Evolutionary conservation across 805 yeast species (phyloP).

Genomic region (Cyberlindnera samutprakarnensis): DNA sequence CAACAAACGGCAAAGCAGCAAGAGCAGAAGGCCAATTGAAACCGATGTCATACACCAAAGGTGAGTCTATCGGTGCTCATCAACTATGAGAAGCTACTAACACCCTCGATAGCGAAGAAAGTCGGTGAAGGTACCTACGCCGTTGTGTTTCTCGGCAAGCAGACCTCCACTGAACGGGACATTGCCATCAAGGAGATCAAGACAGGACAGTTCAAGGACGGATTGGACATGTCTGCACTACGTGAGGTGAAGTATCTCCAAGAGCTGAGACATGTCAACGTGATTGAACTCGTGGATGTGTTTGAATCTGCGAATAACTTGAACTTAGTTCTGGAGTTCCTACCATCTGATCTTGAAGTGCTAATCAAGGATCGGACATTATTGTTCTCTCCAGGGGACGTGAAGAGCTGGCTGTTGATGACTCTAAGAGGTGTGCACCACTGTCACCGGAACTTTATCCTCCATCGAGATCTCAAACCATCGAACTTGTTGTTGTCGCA

Average conservation of each 20-base stretch:
- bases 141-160: conserved; percentile 82
- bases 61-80: too few species aligned
- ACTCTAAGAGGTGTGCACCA: conserved; percentile 91
- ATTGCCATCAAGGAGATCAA: conserved; percentile 96
- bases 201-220: conserved; percentile 90
- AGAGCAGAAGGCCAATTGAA: neutral
- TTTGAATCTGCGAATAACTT: conserved; percentile 58
- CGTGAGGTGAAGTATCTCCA: conserved; percentile 85
- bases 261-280: conserved; percentile 70
- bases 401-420: conserved; percentile 93
- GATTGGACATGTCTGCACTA: conserved; percentile 96
- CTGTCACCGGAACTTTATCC: conserved; percentile 83
- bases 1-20: conserved; percentile 1
- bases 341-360: conserved; percentile 89
- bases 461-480: conserved; percentile 93
- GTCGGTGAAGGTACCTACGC: conserved; percentile 99
- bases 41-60: conserved; percentile 5
- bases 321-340: conserved; percentile 85
- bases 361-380: conserved; percentile 73
- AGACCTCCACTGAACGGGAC: conserved; percentile 42
- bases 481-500: conserved; percentile 84
- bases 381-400: conserved; percentile 76
- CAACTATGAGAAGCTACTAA: too few species aligned
- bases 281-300: conserved; percentile 85
- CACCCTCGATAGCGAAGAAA: conserved; percentile 62